Evolutionary conservation across 2,329 filamentous ascomycete species (phyloP).

Genomic region (Fusarium protoensiforme): DNA sequence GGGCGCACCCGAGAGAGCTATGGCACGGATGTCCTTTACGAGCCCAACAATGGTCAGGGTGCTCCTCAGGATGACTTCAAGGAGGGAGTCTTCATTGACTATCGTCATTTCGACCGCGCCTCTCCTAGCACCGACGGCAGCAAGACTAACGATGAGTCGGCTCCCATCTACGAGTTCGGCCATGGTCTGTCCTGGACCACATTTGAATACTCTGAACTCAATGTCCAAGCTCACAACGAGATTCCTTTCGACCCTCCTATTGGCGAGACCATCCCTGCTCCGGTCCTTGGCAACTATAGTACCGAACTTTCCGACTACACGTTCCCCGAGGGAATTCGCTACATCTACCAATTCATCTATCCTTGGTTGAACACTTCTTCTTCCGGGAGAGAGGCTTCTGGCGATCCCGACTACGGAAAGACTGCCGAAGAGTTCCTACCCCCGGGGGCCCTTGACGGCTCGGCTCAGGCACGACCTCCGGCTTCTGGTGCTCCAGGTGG

Average conservation of each 20-base stretch:
- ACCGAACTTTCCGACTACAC: slow-evolving; percentile 72
- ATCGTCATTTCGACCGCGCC: slow-evolving; percentile 73
- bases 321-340: slow-evolving; percentile 70
- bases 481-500: slow-evolving; percentile 69
- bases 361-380: slow-evolving; percentile 77
- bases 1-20: slow-evolving; percentile 75
- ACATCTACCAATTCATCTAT: slow-evolving; percentile 71
- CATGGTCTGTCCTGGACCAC: slow-evolving; percentile 84
- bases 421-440: slow-evolving; percentile 71
- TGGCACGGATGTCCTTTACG: slow-evolving; percentile 73
- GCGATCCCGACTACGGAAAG: slow-evolving; percentile 69
- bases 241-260: slow-evolving; percentile 67
- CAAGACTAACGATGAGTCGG: slow-evolving; percentile 45
- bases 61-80: slow-evolving; percentile 79
- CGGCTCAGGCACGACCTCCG: slow-evolving; percentile 65
- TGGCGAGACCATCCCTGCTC: slow-evolving; percentile 72
- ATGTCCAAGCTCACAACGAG: slow-evolving; percentile 62
- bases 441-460: slow-evolving; percentile 63
- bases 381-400: slow-evolving; percentile 64
- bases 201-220: slow-evolving; percentile 78
- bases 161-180: slow-evolving; percentile 84
- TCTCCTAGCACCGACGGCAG: slow-evolving; percentile 45
- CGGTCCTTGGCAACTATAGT: slow-evolving; percentile 72
- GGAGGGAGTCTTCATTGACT: slow-evolving; percentile 84
- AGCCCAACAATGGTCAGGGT: slow-evolving; percentile 73